Base-by-base conservation (phyloP, 805 yeast genomes). In the Cyberlindnera bimundalis region DNA sequence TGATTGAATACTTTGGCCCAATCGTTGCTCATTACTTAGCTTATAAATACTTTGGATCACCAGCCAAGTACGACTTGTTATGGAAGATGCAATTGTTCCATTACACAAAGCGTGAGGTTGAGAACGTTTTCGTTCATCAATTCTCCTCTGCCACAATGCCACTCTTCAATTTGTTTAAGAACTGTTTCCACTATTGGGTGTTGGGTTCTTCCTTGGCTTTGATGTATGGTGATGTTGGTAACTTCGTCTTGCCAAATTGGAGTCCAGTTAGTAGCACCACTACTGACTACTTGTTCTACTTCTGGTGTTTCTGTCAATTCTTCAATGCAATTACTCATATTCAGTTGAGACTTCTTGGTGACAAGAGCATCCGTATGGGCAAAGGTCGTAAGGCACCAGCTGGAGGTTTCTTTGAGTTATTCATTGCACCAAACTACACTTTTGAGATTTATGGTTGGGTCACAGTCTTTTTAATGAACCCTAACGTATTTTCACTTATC, bases 61-160 rank as follows among this genome's bases (percentile, higher is more conserved):
- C 60, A 32, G 17, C 29, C 6, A 9, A 46, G 29, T 66, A 61
- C 35, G 48, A 51, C 24, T 38, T 68, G 14, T 54, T 67, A 3
- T 69, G 62, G 42, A 44, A 45, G 19, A 53, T 89, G 60, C 77
- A 82, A 7, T 48, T 84, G 53, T 64, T 81, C 45, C 99, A 93
- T 65, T 93, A 84, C 58, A 45, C 78, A 49, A 93, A 93, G 67
- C 79, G 99, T 60, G 97, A 89, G 62, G 73, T 74, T 49, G 99
- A 93, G 66, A 88, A 96, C 8, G 50, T 84, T 18, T 81, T 78
- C 57, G 81, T 93, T 37, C 99, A 93, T 66, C 72, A 75, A 46
- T 93, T 93, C 60, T 85, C 96, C 17, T 70, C 79, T 43, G 80
- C 87, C 19, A 93, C 99, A 12, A 93, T 93, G 99, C 99, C 99